Evolutionary conservation across 2,329 filamentous ascomycete species (phyloP), one percentile per base, ranked within the genome.

Genomic region (Colletotrichum tabaci): DNA sequence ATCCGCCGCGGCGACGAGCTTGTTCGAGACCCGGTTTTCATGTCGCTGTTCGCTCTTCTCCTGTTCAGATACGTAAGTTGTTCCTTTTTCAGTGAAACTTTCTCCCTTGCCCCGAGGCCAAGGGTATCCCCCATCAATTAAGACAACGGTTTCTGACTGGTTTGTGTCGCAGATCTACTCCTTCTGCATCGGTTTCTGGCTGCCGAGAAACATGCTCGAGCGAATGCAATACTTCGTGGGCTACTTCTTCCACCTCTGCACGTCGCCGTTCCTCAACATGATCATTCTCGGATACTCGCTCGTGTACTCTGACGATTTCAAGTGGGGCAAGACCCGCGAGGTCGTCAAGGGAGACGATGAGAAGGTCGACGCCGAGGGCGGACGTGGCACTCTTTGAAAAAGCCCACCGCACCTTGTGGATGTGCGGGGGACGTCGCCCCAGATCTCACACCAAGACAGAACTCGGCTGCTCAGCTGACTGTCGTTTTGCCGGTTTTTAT

Each of bases 261-360:
- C 80, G 1, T 83, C 82, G 1, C 83, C 84, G 0, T 82, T 85
- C 56, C 78, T 85, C 74, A 85, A 85, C 75, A 81, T 85, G 35
- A 76, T 83, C 49, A 80, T 85, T 42, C 71, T 85, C 15, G 73
- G 80, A 1, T 85, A 84, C 68, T 84, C 84, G 0, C 77, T 85
- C 21, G 76, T 82, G 55, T 77, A 84, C 62, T 81, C 83, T 7
- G 83, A 86, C 66, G 82, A 84, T 74, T 85, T 85, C 76, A 82
- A 82, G 67, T 85, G 84, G 84, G 84, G 84, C 18, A 85, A 85
- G 77, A 85, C 84, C 1, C 76, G 82, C 2, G 81, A 83, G 40
- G 82, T 84, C 44, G 66, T 83, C 38, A 70, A 72, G 13, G 77
- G 74, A 3, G 77, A 77, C 7, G 75, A 73, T 35, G 75, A 76